phyloP scores from a whole-genome alignment of 1,284 basidiomycete species.

The Phlebopus sp. region DNA sequence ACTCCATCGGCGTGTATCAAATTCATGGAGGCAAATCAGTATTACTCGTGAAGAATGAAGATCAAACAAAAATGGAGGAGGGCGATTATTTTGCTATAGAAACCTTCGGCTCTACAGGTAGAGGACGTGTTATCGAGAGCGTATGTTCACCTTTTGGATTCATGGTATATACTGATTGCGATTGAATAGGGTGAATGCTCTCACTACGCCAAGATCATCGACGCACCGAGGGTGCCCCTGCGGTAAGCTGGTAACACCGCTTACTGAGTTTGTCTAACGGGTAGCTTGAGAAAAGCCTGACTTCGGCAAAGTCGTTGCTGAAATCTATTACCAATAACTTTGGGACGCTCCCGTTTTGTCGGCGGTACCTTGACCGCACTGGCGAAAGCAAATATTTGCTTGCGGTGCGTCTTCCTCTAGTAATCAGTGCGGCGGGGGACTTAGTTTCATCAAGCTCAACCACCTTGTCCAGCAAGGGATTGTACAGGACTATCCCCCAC shows the following conservation, averaged over 20 bases:
- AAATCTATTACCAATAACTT: conserved; percentile 92
- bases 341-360: conserved; percentile 93
- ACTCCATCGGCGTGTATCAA: conserved; percentile 85
- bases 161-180: conserved; percentile 9
- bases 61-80: conserved; percentile 97
- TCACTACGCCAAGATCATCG: conserved; percentile 80
- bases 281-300: conserved; percentile 52
- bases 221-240: conserved; percentile 70
- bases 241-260: conserved; percentile 43
- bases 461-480: conserved; percentile 87
- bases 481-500: conserved; percentile 93
- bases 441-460: conserved; percentile 60
- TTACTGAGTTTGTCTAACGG: conserved; percentile 10
- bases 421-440: not conserved
- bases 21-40: conserved; percentile 91
- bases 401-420: conserved; percentile 56
- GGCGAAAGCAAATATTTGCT: conserved; percentile 97
- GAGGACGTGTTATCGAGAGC: conserved; percentile 86
- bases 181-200: conserved; percentile 80
- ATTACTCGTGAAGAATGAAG: conserved; percentile 84
- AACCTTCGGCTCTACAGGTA: conserved; percentile 97
- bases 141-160: conserved; percentile 39
- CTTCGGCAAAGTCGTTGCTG: conserved; percentile 83
- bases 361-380: conserved; percentile 87
- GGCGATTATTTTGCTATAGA: conserved; percentile 99